Evolutionary conservation across 495 filamentous ascomycete genomes (phyloP).

Genomic region (Penicillium cinerascens): DNA sequence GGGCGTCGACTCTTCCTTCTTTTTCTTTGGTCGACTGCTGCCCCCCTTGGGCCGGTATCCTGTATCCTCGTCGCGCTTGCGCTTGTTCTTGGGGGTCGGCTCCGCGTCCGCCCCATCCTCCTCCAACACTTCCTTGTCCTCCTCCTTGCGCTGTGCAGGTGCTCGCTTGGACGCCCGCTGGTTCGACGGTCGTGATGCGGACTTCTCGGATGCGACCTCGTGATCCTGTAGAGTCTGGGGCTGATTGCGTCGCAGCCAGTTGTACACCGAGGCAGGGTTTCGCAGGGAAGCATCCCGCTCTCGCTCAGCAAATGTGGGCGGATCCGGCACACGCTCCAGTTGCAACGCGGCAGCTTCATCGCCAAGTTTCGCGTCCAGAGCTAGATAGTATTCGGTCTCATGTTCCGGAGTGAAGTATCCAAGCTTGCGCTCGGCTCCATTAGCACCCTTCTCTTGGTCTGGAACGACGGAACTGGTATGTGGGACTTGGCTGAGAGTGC

Average conservation of each 20-base stretch:
- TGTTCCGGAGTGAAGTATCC: constrained; percentile 71
- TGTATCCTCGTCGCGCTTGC: constrained; percentile 64
- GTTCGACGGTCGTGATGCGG: constrained; percentile 41
- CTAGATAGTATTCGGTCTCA: constrained; percentile 73
- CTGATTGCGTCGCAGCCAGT: constrained; percentile 82
- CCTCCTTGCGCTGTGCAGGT: constrained; percentile 45
- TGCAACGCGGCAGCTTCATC: constrained; percentile 39
- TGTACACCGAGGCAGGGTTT: constrained; percentile 84
- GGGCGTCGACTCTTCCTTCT: constrained; percentile 50
- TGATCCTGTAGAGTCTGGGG: constrained; percentile 79
- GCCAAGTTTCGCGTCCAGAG: constrained; percentile 64
- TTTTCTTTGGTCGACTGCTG: constrained; percentile 60
- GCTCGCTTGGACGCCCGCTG: constrained; percentile 39
- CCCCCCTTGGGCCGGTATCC: constrained; percentile 68
- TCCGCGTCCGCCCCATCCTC: constrained; percentile 48
- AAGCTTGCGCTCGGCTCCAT: constrained; percentile 26
- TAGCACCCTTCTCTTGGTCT: constrained; percentile 14
- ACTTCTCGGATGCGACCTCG: constrained; percentile 62
- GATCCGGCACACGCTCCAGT: constrained; percentile 35
- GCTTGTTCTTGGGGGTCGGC: constrained; percentile 45
- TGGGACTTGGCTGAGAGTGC: constrained; percentile 27
- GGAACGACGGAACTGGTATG: constrained; percentile 24
- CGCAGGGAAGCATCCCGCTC: constrained; percentile 60
- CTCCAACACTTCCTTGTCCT: constrained; percentile 48
- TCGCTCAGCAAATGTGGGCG: constrained; percentile 43